Conservation (phyloP, 352 stramenopile species). For the Phytophthora tentaculata region DNA sequence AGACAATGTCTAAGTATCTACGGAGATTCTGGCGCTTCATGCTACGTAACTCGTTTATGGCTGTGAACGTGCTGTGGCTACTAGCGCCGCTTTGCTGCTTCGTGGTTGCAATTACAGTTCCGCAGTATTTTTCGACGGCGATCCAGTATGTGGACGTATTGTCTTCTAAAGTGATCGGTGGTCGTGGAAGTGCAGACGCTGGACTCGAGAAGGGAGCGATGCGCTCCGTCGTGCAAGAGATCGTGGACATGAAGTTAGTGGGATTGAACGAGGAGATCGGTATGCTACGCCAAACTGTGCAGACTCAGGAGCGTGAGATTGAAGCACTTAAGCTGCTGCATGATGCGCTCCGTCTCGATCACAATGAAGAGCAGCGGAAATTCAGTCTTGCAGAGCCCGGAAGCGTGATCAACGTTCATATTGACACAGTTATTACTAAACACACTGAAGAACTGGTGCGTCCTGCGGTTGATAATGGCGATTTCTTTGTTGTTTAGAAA, state of each 20-base stretch:
- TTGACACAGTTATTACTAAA: conserved; percentile 70
- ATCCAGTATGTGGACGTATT: conserved; percentile 78
- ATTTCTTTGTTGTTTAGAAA: not conserved
- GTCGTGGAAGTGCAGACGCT: conserved; percentile 18
- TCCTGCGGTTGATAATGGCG: not conserved
- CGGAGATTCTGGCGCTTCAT: conserved; percentile 56
- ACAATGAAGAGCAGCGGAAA: conserved; percentile 64
- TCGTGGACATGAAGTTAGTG: conserved; percentile 72
- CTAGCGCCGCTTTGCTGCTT: conserved; percentile 75
- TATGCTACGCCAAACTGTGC: conserved; percentile 54
- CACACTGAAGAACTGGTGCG: conserved; percentile 71
- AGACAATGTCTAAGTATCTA: conserved; percentile 32
- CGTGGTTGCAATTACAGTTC: conserved; percentile 68
- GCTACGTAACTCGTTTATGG: conserved; percentile 77
- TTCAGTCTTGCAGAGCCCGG: conserved; percentile 63
- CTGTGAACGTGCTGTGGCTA: conserved; percentile 77
- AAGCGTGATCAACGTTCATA: conserved; percentile 67
- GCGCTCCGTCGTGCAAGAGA: conserved; percentile 67
- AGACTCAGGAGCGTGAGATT: conserved; percentile 64
- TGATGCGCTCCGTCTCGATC: conserved; percentile 57
- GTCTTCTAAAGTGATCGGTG: conserved; percentile 46
- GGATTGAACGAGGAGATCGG: conserved; percentile 61
- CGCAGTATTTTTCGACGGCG: conserved; percentile 68
- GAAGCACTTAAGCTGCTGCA: conserved; percentile 64
- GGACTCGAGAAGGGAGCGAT: conserved; percentile 64